These are phyloP conservation scores for Dioscorea cayenensis DNA, from an alignment of 116 monocot species.

Conservation along the genomic window DNA sequence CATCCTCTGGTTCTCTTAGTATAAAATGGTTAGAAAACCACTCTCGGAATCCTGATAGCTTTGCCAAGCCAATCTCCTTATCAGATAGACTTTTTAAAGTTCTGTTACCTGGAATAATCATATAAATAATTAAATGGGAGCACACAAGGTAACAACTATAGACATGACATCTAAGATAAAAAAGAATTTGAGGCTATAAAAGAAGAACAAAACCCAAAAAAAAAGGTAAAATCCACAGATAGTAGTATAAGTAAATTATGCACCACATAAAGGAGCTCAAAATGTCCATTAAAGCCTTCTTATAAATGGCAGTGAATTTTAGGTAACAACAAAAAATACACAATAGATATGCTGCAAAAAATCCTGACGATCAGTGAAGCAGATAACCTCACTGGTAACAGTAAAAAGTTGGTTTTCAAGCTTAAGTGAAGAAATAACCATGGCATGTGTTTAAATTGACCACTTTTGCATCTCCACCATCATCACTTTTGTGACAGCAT, in stretches of 20 bases:
- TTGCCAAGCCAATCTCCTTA: slow-evolving; percentile 89
- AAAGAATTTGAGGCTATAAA: not conserved
- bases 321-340: no score
- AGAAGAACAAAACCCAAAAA: not conserved
- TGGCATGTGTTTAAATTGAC: not conserved
- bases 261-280: no score
- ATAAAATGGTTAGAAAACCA: slow-evolving; percentile 79
- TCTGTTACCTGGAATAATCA: slow-evolving; percentile 25
- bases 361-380: not conserved
- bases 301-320: no score
- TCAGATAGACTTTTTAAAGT: slow-evolving; percentile 37
- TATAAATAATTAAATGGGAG: not conserved
- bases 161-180: not conserved
- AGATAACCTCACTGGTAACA: not conserved
- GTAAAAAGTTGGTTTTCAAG: not conserved
- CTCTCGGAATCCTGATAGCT: slow-evolving; percentile 80
- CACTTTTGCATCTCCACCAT: slow-evolving; percentile 13
- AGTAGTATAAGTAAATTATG: no score
- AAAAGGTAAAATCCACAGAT: not conserved
- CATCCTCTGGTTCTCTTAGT: slow-evolving; percentile 21
- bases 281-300: no score
- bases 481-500: slow-evolving; percentile 9
- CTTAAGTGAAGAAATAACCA: slow-evolving; percentile 15
- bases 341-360: not conserved
- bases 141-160: not conserved